Base-by-base conservation (phyloP, 768 basidiomycete genomes). In the Xerocomus brunneocitrinus region DNA sequence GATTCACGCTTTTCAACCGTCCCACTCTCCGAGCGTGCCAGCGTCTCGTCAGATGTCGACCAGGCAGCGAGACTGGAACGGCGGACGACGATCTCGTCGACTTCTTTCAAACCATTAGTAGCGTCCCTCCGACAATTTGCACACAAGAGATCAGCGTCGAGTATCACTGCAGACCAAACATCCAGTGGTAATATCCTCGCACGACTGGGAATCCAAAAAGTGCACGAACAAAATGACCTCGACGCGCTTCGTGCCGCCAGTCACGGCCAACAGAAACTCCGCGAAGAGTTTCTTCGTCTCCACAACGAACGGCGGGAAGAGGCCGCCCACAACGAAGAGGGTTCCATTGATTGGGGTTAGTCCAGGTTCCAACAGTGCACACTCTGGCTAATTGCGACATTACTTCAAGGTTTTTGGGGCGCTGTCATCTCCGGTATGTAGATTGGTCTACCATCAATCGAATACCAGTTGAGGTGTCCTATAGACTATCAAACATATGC, bases 401-500 rank as follows among this genome's bases (percentile, higher is more conserved):
- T 10, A 22, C 39, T 48, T 24, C 60, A 58, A 94, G 91, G 89
- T 60, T 97, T 98, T 73, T 97, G 97, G 97, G 95, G 94, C 1
- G 81, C 78, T 9, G 95, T 99, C 3, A 87, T 98, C 66, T 90
- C 89, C 59, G 90, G 90, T 88, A 62, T 39, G 73, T 59, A 19
- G 22, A 50, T 52, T 30, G 24, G 35, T 44, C 40, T 47, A 24
- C 53, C 19, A 12, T 52, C 35, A 16, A 43, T 24, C 7, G 35
- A 13, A 19, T 40, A 36, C 42, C 3, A 19, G 34, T 49, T 56
- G 25, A 69, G 50, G 14, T n/a, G 38, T 31, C 25, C 27, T 31
- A 42, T 54, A 86, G 93, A 98, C 68, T 99, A 98, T 66, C 89
- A 93, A 65, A 76, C 72, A 4, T 95, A 94, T 52, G 97, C 97